A percentile compares a stretch with the other conserved stretches of the same genome.
Evolutionary conservation across 2,329 filamentous ascomycete genomes (phyloP).

Genomic region (Talaromyces sp.): DNA sequence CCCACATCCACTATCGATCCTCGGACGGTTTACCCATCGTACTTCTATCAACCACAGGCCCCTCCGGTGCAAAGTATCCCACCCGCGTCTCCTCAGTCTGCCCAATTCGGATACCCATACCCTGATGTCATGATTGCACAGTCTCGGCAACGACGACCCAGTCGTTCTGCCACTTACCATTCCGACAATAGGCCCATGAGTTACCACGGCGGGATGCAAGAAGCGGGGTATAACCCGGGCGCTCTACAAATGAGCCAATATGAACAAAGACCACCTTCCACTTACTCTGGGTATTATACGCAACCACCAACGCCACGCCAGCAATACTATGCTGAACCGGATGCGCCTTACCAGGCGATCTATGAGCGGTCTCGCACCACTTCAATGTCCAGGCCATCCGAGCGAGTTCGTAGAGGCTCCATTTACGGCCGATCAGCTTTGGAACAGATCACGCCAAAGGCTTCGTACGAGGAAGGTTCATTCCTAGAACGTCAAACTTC

Average conservation of each 20-base stretch:
- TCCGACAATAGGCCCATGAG: conserved; percentile 32
- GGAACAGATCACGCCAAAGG: conserved; percentile 31
- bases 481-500: conserved; percentile 28
- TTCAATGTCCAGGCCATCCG: conserved; percentile 34
- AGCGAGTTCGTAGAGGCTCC: conserved; percentile 33
- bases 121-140: conserved; percentile 34
- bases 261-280: conserved; percentile 37
- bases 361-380: conserved; percentile 33
- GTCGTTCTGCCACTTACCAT: conserved; percentile 37
- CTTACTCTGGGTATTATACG: conserved; percentile 38
- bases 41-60: conserved; percentile 27
- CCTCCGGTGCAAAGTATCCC: conserved; percentile 29
- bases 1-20: conserved; percentile 30
- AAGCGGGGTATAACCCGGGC: conserved; percentile 29
- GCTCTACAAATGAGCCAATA: conserved; percentile 29
- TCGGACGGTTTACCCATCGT: conserved; percentile 28
- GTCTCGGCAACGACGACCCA: conserved; percentile 27
- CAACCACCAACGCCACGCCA: conserved; percentile 26
- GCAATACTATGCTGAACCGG: conserved; percentile 29
- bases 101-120: conserved; percentile 29
- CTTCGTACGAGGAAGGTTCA: conserved; percentile 31
- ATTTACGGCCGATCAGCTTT: conserved; percentile 34
- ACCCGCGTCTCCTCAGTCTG: conserved; percentile 26
- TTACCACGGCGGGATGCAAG: conserved; percentile 35
- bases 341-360: conserved; percentile 22